Evolutionary conservation across 192 early-diverging fungal species (phyloP), one percentile per base, ranked within the genome.

Genomic region (Rhizoclosmatium globosum): DNA sequence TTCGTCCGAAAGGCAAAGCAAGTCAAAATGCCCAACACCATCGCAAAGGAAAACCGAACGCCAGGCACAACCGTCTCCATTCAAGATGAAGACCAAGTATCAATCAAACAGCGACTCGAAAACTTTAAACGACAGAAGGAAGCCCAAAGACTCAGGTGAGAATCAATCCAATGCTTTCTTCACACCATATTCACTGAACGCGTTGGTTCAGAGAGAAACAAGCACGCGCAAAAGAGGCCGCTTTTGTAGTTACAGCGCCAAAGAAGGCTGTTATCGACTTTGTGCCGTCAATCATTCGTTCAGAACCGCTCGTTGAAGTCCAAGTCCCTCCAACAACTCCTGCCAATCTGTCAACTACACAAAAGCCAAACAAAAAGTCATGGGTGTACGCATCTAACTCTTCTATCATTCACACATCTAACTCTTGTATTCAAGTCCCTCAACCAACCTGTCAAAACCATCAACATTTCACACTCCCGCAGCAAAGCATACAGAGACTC

Each of bases 231-330:
- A 31, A 19, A 7, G 60, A 7, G 60, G 21, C 38, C 19, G 21
- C 19, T 0, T 71, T 71, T 57, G 50, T 71, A 4, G 69, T 71
- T 6, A 41, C 69, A 21, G 69, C 69, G 45, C 69, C 53, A 57
- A 71, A 71, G 69, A 71, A 71, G 53, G 69, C 47, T 39, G 47
- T 41, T 7, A 45, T 71, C 4, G 50, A 71, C 46, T 71, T 53
- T 56, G 31, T 71, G 0, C 69, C 69, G 38, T 46, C 42, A n/a
- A 71, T 71, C n/a, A 71, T 71, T 71, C 39, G 15, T 39, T 19
- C 19, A 62, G 21, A 19, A 62, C 21, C 15, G 9, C 6, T 39
- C 0, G 9, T 39, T 23, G 60, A 21, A 62, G 19, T 9, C 53
- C 53, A 56, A 56, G 21, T 19, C 21, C 7, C 60, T 9, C 60